Evolutionary conservation across 2,329 filamentous ascomycete genomes (phyloP), one percentile per base, ranked within the genome.

Genomic region (Ophiosphaerella herpotricha): DNA sequence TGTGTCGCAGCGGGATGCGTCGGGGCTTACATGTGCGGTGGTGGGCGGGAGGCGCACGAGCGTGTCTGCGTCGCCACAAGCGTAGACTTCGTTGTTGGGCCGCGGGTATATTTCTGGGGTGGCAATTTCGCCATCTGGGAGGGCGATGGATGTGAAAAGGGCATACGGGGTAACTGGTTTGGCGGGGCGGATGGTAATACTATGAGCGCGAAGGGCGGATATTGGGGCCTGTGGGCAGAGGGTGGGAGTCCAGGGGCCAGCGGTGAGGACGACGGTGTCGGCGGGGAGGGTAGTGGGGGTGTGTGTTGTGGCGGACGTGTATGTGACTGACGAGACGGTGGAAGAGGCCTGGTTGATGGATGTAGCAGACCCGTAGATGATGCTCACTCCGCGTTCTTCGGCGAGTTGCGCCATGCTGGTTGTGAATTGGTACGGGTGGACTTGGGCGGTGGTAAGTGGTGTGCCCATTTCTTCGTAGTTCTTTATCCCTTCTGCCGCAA

Each of bases 21-120:
- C 92, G 51, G 87, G 84, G 61, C 87, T 75, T 2, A 97, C 93
- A 6, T 86, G 80, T 57, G 90, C 89, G 3, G 88, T 86, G 0
- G 87, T 87, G 2, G 85, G 78, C 0, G 94, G 94, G 1, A 99
- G 80, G 0, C 90, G 87, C 0, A 90, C 81, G 3, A 80, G 72
- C 1, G 82, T 82, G 68, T 99, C 94, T 18, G 91, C 90, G 66
- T 97, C 92, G 38, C 91, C 94, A 68, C 94, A 99, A 0, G 91
- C 92, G 72, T 99, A 99, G 9, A 96, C 88, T 70, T 96, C 92
- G 47, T 88, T 84, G 69, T 91, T 88, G 0, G 92, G 92, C 4
- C 94, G 83, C 0, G 94, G 89, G 70, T 99, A 99, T 55, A 97
- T 94, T 73, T 99, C 94, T 0, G 94, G 94, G 23, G 90, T 86